Base-by-base conservation (phyloP, 2,329 filamentous ascomycete species). In the Capronia americana region DNA sequence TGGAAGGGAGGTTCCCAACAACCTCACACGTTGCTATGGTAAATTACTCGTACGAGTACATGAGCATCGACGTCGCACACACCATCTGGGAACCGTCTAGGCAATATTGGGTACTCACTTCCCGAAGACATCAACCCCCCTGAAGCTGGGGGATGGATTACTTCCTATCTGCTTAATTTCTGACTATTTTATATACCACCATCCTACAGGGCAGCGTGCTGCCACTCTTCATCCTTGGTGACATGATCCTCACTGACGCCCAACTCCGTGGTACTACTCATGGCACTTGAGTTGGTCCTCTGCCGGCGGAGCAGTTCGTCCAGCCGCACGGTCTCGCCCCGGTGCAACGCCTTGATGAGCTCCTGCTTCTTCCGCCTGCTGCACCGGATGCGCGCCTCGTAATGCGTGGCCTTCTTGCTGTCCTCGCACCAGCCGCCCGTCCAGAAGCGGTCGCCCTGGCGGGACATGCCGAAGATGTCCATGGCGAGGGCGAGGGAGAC, bases 391-490 rank as follows among this genome's bases (percentile, higher is more conserved):
- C 57, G 57, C 17, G 57, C 57, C 57, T 61, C 57, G 46, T 61
- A 61, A 1, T 53, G 57, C 10, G 57, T 61, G n/a, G 28, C n/a
- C 23, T 20, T 38, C 20, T 61, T 61, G 17, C 44, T 41, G 11
- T 61, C 57, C 20, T 61, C 57, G 46, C 57, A 61, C 57, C 57
- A 61, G n/a, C 57, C 57, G 46, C 57, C 46, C 1, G 57, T 61
- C 57, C 57, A 61, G 46, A 61, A 61, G 46, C 57, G 57, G 46
- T 61, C 57, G 46, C 46, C 57, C 8, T 28, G n/a, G 44, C 44
- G 26, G 44, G 44, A 51, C 57, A 61, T 53, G 46, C 57, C 57
- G 57, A 53, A 61, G 57, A 61, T 61, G 57, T 61, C 57, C 28
- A 61, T 32, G 2, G 28, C 48, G n/a, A 61, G 30, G n/a, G 48